Evolutionary conservation across 2,329 filamentous ascomycete species (phyloP), one percentile per base, ranked within the genome.

Genomic region (Alternaria tenuissima): DNA sequence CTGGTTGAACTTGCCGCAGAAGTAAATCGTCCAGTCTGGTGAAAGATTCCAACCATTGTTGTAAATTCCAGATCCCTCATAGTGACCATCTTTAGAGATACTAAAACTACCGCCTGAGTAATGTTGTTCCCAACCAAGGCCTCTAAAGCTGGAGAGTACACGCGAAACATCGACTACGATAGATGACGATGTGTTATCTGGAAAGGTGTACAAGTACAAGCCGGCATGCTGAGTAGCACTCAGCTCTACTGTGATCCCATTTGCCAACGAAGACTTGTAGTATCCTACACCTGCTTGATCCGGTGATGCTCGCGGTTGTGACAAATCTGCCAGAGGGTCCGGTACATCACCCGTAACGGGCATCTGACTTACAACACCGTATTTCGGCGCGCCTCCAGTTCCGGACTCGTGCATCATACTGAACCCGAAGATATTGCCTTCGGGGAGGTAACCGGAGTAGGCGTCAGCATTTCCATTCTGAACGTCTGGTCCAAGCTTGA

Each of bases 1-100:
- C 20, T 73, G 63, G 53, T 86, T 82, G 65, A 91, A 90, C 55
- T 82, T 81, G 14, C 88, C 88, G 71, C 89, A 91, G 73, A 87
- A 88, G 69, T 86, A 86, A 14, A 89, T 85, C 0, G 80, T 86
- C 87, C 87, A 91, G 48, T 87, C 77, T 0, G 85, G 87, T 2
- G 87, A 70, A 0, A 84, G 79, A 59, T 90, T 91, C 88, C 88
- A 90, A 14, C 88, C 87, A 70, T 89, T 89, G 54, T 90, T 83
- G 70, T 90, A 91, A 0, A 84, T 84, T 0, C 88, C 88, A 38
- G 79, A 82, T 0, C 88, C 88, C 46, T 85, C 83, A 65, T 90
- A 91, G 55, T 82, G 83, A 0, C 82, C 80, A 41, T 86, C 82
- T 0, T 73, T 67, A n/a, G 78, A 76, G 3, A 89, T 79, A 2